Evolutionary conservation across 352 stramenopile genomes (phyloP), one percentile per base, ranked within the genome.

Genomic region (Pythium monospermum): DNA sequence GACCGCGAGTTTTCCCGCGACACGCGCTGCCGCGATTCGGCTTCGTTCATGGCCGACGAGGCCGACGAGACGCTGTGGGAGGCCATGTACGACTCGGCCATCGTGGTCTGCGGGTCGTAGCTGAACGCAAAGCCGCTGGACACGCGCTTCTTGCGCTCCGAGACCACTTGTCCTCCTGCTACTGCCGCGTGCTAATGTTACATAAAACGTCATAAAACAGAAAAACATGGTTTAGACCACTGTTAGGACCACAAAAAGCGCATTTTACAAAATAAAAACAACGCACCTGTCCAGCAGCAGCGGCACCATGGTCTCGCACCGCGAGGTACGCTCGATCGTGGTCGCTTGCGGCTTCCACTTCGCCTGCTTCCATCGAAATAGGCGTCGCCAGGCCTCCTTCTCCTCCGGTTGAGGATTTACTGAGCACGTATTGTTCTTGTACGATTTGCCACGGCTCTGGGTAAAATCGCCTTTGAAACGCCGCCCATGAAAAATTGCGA

Each of bases 91-190:
- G 75, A 83, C 57, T 93, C 82, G 28, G 79, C 82, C 59, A 83
- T 61, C 37, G 82, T 82, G 21, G 82, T 91, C 44, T 86, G 73
- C 5, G 79, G 75, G 49, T 93, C 82, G 56, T 87, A 86, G 45
- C 82, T 93, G 62, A 86, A 93, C 18, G 82, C 82, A 53, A 87
- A 93, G 21, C 82, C 82, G 39, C 82, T 85, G 35, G 81, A 91
- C 42, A 73, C 70, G 22, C 77, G 76, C 53, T 82, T 61, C 69
- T 83, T 61, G 30, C 62, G 45, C 47, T 76, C 60, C 6, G 49
- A 36, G 1, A 25, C 43, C 49, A 59, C 51, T 11, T 44, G 36
- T n/a, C n/a, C n/a, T n/a, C n/a, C n/a, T n/a, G n/a, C n/a, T n/a
- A n/a, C n/a, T n/a, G n/a, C n/a, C n/a, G n/a, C n/a, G n/a, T n/a